Percentiles rank a stretch among this genome's conserved stretches.
Evolutionary conservation across 345 rosid genomes (phyloP).

Genomic region (Acer saccharum): DNA sequence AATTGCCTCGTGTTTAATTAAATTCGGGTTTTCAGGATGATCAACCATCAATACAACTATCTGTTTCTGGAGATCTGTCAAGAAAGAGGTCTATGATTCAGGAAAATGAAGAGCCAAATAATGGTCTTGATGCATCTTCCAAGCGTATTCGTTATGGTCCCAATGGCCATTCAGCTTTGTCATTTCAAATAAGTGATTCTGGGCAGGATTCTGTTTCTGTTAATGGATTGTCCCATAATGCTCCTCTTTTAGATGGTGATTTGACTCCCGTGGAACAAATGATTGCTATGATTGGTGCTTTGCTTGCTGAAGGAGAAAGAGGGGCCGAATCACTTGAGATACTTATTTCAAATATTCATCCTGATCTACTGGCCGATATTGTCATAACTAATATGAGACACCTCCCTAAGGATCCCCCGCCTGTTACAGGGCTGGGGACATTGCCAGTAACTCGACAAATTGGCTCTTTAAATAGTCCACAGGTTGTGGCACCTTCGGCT

Average conservation of each 20-base stretch:
- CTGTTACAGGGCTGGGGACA: slow-evolving; percentile 52
- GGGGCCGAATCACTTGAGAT: slow-evolving; percentile 96
- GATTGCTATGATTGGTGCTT: slow-evolving; percentile 97
- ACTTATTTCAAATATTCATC: slow-evolving; percentile 89
- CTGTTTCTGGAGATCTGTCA: slow-evolving; percentile 52
- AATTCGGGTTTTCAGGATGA: slow-evolving; percentile 62
- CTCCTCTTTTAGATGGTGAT: slow-evolving; percentile 59
- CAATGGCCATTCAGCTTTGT: slow-evolving; percentile 35
- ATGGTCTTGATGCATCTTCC: slow-evolving; percentile 56
- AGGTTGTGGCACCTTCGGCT: slow-evolving; percentile 40
- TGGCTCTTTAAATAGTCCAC: slow-evolving; percentile 48
- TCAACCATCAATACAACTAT: slow-evolving; percentile 55
- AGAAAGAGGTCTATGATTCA: slow-evolving; percentile 70
- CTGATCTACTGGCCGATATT: slow-evolving; percentile 97
- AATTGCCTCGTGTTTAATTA: slow-evolving; percentile 25
- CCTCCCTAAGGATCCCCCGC: slow-evolving; percentile 73
- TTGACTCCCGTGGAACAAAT: slow-evolving; percentile 91
- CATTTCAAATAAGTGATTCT: slow-evolving; percentile 51
- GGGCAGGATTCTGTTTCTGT: slow-evolving; percentile 48
- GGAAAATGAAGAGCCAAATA: slow-evolving; percentile 60
- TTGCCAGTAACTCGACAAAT: slow-evolving; percentile 37
- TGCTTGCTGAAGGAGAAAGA: slow-evolving; percentile 99
- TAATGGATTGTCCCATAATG: slow-evolving; percentile 56
- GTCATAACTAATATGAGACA: slow-evolving; percentile 94
- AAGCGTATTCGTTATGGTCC: slow-evolving; percentile 64